These are phyloP conservation scores for Rhodotorula diobovata DNA, from an alignment of 768 basidiomycete species.

Conservation along the genomic window DNA sequence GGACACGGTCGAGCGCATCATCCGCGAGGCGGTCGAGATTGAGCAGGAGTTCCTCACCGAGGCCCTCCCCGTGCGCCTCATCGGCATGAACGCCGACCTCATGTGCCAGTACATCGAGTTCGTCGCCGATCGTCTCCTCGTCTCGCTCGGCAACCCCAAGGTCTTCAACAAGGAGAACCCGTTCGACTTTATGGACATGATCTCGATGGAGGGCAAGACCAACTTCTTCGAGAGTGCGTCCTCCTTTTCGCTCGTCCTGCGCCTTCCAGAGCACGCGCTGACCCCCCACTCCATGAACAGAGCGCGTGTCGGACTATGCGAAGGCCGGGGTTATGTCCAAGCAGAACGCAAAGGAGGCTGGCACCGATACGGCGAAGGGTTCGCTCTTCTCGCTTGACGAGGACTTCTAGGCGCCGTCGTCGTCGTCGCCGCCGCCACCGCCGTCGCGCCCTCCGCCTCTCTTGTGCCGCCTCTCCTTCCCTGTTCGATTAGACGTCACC, in stretches of 20 bases:
- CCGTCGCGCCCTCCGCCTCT: too few species aligned
- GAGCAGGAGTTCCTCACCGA: constrained; percentile 43
- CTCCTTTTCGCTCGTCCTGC: background rate
- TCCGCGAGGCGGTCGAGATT: constrained; percentile 66
- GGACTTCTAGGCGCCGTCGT: constrained; percentile 2
- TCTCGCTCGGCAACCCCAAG: constrained; percentile 74
- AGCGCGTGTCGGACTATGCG: constrained; percentile 65
- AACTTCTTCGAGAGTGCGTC: constrained; percentile 74
- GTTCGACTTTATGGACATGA: constrained; percentile 48
- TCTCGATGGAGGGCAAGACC: constrained; percentile 84
- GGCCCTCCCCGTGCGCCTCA: constrained; percentile 73
- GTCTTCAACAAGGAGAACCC: constrained; percentile 72
- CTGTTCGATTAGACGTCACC: too few species aligned
- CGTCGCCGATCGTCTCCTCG: constrained; percentile 78
- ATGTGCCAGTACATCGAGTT: constrained; percentile 68
- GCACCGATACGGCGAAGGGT: constrained; percentile 11
- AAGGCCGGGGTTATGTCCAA: constrained; percentile 49
- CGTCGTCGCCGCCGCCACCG: too few species aligned
- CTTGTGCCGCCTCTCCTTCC: too few species aligned
- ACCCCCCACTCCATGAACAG: constrained; percentile 42
- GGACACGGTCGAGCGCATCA: constrained; percentile 63
- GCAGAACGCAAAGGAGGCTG: constrained; percentile 42
- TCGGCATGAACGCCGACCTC: constrained; percentile 83
- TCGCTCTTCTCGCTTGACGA: constrained; percentile 38
- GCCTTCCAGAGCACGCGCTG: too few species aligned